phyloP scores from a whole-genome alignment of 108 stramenopile genomes.

The Fragilaria radians region DNA sequence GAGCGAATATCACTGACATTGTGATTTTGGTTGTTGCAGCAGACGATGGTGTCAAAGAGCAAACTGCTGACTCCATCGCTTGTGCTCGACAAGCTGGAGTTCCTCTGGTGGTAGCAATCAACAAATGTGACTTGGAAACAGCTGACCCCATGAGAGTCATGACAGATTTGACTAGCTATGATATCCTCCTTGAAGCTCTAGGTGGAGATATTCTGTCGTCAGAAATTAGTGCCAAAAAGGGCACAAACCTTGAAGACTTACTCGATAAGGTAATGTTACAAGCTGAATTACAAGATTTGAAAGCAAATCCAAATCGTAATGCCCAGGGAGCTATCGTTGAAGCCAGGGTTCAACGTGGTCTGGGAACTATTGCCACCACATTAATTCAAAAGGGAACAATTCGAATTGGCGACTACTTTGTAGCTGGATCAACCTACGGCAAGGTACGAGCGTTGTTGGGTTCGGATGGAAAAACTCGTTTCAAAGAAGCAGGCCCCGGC shows the following conservation, averaged over 20 bases:
- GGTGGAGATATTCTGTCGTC: constrained; percentile 91
- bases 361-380: constrained; percentile 91
- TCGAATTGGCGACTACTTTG: constrained; percentile 86
- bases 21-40: constrained; percentile 99
- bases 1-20: constrained; percentile 97
- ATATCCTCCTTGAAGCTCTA: constrained; percentile 87
- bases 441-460: constrained; percentile 82
- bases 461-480: constrained; percentile 69
- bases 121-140: constrained; percentile 91
- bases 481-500: constrained; percentile 87
- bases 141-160: constrained; percentile 78
- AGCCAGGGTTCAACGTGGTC: constrained; percentile 83
- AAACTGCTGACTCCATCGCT: constrained; percentile 95
- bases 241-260: constrained; percentile 90
- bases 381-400: constrained; percentile 96
- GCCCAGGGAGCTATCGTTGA: constrained; percentile 95
- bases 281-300: constrained; percentile 90
- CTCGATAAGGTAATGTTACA: constrained; percentile 92
- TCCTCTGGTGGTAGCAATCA: constrained; percentile 95
- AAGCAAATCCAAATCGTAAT: constrained; percentile 80
- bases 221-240: constrained; percentile 88
- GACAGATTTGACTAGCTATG: constrained; percentile 87
- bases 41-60: constrained; percentile 97
- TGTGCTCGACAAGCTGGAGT: constrained; percentile 89
- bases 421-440: constrained; percentile 88